Evolutionary conservation across 164 flowering plant species (phyloP), one percentile per base, ranked within the genome.

Genomic region (Warburgia ugandensis): DNA sequence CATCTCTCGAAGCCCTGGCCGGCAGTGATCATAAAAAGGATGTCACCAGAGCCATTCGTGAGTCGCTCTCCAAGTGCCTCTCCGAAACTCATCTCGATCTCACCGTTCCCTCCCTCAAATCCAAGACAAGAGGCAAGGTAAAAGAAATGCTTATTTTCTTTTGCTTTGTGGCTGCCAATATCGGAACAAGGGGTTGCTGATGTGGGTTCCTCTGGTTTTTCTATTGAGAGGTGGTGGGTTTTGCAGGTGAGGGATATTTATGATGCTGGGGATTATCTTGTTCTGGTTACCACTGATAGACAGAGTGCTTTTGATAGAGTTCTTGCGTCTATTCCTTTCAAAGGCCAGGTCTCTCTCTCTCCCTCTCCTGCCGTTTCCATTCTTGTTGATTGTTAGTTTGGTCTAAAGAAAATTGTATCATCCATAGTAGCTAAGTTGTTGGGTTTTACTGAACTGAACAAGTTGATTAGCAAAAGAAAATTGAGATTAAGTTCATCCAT

Each of bases 311-410:
- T 94, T 29, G 95, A 94, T 58, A 66, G 97, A 56, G 62, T 86
- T 72, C 84, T 89, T n/a, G 99, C 99, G 50, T 79, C 86, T 7
- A 84, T 94, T 68, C 96, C 99, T 33, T 94, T 80, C 71, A 92
- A 92, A 68, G 95, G 95, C 62, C 94, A 83, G 90, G 98, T 87
- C 23, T 26, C 50, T 45, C n/a, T 42, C 28, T 16, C 38, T 30
- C 37, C 28, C 4, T 13, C 26, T 12, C 14, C 13, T 6, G 29
- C 11, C n/a, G n/a, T n/a, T n/a, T n/a, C n/a, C n/a, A n/a, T n/a
- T n/a, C n/a, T n/a, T 37, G 9, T 37, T 20, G 9, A 37, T 16
- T 37, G 3, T 3, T 10, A 3, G n/a, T 37, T 37, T 37, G 14
- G 5, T 37, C 41, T 37, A 12, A 37, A 37, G n/a, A n/a, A n/a